Evolutionary conservation across 31 red algal genomes (phyloP).

Genomic region (Endocladia muricata): DNA sequence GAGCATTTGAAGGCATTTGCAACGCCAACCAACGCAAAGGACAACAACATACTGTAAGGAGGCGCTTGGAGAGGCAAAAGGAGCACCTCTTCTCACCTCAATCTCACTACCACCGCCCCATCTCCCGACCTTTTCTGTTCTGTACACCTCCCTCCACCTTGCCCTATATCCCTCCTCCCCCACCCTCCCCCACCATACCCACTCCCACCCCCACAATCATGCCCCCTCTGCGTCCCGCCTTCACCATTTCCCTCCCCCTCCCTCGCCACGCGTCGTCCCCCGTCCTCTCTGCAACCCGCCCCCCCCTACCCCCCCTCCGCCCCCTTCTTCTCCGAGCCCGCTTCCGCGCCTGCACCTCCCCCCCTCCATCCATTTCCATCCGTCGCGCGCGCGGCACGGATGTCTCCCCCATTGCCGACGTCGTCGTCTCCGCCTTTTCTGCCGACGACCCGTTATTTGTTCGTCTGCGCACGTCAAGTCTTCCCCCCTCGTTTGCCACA

Average conservation of each 20-base stretch:
- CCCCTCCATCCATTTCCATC: background rate
- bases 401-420: background rate
- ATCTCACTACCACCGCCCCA: no score
- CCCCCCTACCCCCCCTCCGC: background rate
- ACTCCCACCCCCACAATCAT: no score
- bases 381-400: slow-evolving; percentile 15
- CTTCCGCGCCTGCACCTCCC: background rate
- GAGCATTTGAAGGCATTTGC: no score
- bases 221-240: no score
- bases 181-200: no score
- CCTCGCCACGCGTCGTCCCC: background rate
- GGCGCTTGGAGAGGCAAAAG: no score
- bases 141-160: no score
- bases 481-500: background rate
- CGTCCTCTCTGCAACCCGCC: background rate
- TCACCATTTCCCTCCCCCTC: background rate
- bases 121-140: no score
- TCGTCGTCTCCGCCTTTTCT: slow-evolving; percentile 22
- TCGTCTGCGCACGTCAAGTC: background rate
- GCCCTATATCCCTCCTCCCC: no score
- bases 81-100: no score
- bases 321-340: background rate
- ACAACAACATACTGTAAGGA: no score
- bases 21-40: no score
- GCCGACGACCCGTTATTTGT: slow-evolving; percentile 4